Conservation (phyloP, 768 basidiomycete species). For the Xerocomus spinulosus region DNA sequence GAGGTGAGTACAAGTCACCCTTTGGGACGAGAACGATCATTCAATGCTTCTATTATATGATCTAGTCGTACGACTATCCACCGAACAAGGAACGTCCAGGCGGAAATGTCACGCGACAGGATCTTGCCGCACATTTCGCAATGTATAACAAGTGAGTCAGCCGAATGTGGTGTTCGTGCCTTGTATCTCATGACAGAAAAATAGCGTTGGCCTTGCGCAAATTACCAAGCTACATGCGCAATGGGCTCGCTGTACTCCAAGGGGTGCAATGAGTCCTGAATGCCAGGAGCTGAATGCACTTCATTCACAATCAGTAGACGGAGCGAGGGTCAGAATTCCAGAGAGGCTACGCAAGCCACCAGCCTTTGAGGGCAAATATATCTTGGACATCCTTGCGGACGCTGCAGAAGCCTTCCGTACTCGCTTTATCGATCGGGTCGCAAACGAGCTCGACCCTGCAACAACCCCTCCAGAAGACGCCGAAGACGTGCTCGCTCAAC, state of each 20-base stretch:
- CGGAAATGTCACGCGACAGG: slow-evolving; percentile 45
- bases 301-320: slow-evolving; percentile 67
- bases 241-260: slow-evolving; percentile 52
- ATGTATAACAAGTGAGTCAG: slow-evolving; percentile 53
- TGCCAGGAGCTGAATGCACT: slow-evolving; percentile 70
- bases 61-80: slow-evolving; percentile 64
- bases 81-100: slow-evolving; percentile 51
- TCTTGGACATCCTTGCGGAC: slow-evolving; percentile 49
- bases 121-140: slow-evolving; percentile 64
- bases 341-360: slow-evolving; percentile 45
- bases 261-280: slow-evolving; percentile 57
- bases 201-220: slow-evolving; percentile 53
- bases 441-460: slow-evolving; percentile 17
- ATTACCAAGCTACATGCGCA: slow-evolving; percentile 54
- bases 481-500: slow-evolving; percentile 37
- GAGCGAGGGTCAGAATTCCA: slow-evolving; percentile 42
- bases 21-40: neutral
- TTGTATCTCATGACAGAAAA: neutral
- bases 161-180: neutral
- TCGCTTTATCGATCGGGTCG: slow-evolving; percentile 34
- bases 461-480: slow-evolving; percentile 35
- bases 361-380: slow-evolving; percentile 36
- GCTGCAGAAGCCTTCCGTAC: slow-evolving; percentile 44
- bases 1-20: slow-evolving; percentile 36
- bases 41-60: neutral